phyloP scores from a whole-genome alignment of 2,329 filamentous ascomycete species.

The Fusarium hostae region DNA sequence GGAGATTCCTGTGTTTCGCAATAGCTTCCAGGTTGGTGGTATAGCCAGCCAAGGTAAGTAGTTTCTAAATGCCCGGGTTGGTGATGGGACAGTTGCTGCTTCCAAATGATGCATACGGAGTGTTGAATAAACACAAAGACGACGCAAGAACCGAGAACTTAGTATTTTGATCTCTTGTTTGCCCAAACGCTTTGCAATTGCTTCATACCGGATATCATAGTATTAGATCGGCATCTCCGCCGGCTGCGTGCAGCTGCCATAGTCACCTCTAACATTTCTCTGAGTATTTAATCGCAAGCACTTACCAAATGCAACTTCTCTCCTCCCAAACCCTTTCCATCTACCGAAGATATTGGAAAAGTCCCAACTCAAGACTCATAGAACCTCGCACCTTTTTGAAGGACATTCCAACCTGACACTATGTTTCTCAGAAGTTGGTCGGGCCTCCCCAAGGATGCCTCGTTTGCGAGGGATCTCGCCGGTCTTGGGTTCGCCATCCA shows the following conservation, averaged over 20 bases:
- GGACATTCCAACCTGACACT: background rate
- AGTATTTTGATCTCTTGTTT: background rate
- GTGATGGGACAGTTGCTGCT: background rate
- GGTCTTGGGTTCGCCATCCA: constrained; percentile 71
- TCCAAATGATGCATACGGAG: background rate
- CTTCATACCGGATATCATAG: background rate
- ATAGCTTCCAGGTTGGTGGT: background rate
- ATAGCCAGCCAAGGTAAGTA: background rate
- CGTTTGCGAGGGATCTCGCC: constrained; percentile 73
- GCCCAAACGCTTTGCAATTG: background rate
- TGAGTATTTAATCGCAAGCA: constrained; percentile 2
- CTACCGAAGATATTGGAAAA: background rate
- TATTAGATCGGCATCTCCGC: background rate
- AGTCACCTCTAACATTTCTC: background rate
- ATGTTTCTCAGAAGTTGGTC: constrained; percentile 80
- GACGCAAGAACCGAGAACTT: background rate
- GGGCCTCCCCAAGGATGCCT: constrained; percentile 75
- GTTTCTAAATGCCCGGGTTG: background rate
- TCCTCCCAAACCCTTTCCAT: background rate
- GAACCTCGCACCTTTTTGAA: background rate
- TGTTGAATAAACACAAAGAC: background rate
- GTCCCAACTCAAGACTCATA: background rate
- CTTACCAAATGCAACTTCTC: background rate
- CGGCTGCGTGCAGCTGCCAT: constrained; percentile 28
- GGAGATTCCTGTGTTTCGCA: background rate